A percentile compares a stretch with the other conserved stretches of the same genome.
Evolutionary conservation across 208 protist species (phyloP).

Genomic region (Crithidia thermophila): DNA sequence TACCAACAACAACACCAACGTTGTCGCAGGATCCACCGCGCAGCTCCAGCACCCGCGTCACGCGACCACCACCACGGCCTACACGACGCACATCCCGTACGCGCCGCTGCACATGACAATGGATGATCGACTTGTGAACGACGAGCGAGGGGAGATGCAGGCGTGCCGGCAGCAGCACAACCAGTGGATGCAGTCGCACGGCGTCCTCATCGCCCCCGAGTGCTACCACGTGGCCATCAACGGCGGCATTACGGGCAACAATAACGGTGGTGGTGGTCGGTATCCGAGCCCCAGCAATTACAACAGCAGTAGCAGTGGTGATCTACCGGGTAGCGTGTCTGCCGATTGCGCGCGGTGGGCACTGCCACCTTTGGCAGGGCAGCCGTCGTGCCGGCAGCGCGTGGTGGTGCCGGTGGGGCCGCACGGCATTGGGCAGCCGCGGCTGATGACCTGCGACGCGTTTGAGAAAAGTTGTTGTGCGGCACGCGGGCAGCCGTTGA

Average conservation of each 20-base stretch:
- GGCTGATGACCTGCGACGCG: neutral
- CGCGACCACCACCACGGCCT: neutral
- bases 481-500: too few species aligned
- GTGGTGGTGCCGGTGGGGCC: slow-evolving; percentile 12
- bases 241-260: neutral
- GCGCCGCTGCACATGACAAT: neutral
- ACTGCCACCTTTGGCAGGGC: slow-evolving; percentile 5
- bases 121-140: neutral
- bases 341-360: neutral
- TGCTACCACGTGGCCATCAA: neutral
- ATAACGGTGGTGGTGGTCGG: too few species aligned
- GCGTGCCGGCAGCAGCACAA: slow-evolving; percentile 7
- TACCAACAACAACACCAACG: neutral
- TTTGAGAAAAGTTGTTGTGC: too few species aligned
- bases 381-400: neutral
- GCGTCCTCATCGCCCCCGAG: neutral
- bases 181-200: neutral
- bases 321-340: neutral
- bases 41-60: neutral
- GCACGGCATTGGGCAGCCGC: neutral
- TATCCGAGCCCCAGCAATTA: too few species aligned
- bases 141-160: slow-evolving; percentile 14
- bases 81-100: slow-evolving; percentile 2
- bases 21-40: neutral
- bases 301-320: neutral